Conservation (phyloP, 2,329 filamentous ascomycete species). For the Penicillium glabrum region DNA sequence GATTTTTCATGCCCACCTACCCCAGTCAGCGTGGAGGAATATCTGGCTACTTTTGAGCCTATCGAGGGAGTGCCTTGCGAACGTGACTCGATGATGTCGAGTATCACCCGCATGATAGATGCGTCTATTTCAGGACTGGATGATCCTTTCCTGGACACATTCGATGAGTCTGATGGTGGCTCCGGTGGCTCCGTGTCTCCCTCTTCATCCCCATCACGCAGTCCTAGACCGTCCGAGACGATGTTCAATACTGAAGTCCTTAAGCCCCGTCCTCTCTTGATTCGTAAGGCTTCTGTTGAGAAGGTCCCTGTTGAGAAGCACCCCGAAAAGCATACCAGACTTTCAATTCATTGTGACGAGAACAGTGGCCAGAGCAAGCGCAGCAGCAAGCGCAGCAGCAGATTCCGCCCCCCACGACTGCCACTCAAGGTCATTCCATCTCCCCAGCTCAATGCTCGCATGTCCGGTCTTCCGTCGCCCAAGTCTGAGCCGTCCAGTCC, state of each 20-base stretch:
- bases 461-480: not conserved
- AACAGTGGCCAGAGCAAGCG: not conserved
- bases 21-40: not conserved
- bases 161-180: not conserved
- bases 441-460: slow-evolving; percentile 1
- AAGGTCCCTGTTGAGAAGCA: not conserved
- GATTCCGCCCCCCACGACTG: slow-evolving; percentile 18
- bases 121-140: slow-evolving; percentile 14
- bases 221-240: not conserved
- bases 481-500: not conserved
- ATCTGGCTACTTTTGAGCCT: slow-evolving; percentile 8
- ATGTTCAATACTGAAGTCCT: slow-evolving; percentile 8
- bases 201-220: not conserved
- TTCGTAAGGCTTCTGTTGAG: slow-evolving; percentile 19
- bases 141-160: slow-evolving; percentile 29
- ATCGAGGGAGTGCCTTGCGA: not conserved
- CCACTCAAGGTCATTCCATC: slow-evolving; percentile 23
- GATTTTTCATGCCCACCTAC: not conserved
- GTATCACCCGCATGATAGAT: slow-evolving; percentile 30
- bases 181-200: not conserved
- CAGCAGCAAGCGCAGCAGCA: not conserved
- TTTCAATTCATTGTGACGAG: not conserved
- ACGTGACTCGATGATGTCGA: not conserved
- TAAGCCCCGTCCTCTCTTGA: slow-evolving; percentile 27
- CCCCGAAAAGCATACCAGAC: not conserved